Evolutionary conservation across 208 protist species (phyloP), one percentile per base, ranked within the genome.

Genomic region (Trypanosoma theileri): DNA sequence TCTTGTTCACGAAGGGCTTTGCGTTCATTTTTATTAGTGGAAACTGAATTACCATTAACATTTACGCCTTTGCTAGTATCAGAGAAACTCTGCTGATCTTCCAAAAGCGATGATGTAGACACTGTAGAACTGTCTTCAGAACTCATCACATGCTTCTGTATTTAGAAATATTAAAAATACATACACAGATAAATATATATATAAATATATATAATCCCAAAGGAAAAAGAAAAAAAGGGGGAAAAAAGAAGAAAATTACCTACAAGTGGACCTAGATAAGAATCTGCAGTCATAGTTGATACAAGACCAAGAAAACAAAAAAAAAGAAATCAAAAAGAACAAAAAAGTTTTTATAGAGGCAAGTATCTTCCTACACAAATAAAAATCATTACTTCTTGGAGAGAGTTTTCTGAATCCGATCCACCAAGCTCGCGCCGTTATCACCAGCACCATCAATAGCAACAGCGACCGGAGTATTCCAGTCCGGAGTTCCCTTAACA

Each of bases 401-500:
- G 12, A 95, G 79, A 11, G 74, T 77, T 45, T 85, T 83, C 60
- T 92, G 74, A 50, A 95, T 79, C 14, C 86, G 84, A 24, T 89
- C 81, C 21, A 84, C 81, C 55, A 92, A 56, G 58, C 73, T 73
- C 35, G 58, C 50, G 40, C 90, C 85, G 60, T 79, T 77, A 46
- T 82, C 81, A 8, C 73, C 59, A 28, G 77, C 85, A 0, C 80
- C 85, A 13, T 90, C 78, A 13, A 85, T 71, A 42, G 88, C 78
- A 51, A 84, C 68, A 52, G 80, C 83, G 44, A 70, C 79, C 0
- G 90, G 86, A 16, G 21, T 85, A 22, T 31, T 79, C 88, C 90
- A 96, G 66, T 91, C 77, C 3, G 88, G 87, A 6, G 87, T 82
- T 40, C 84, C 82, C 35, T 82, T 80, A 9, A 96, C 80, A 62